Percentiles rank a stretch among this genome's conserved stretches.
These are phyloP conservation scores for Blastobotrys indianensis DNA, from an alignment of 1,139 yeast genomes.

Conservation along the genomic window DNA sequence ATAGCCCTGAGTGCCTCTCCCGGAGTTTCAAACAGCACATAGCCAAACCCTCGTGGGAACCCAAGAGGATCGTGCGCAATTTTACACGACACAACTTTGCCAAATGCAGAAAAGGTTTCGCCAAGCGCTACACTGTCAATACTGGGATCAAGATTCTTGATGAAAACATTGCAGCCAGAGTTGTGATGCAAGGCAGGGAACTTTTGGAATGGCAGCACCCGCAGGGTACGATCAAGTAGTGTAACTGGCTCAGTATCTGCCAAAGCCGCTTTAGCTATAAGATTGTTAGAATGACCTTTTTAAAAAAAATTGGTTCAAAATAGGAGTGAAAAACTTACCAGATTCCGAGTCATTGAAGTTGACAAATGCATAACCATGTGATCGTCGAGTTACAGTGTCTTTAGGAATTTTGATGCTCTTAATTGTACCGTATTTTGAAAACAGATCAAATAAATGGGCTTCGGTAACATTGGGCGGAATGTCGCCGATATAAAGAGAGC, in stretches of 20 bases:
- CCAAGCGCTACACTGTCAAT: conserved; percentile 55
- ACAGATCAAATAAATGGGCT: conserved; percentile 75
- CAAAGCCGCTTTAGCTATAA: conserved; percentile 67
- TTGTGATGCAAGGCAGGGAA: conserved; percentile 62
- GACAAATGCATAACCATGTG: conserved; percentile 90
- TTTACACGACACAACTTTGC: conserved; percentile 49
- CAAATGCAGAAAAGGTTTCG: conserved; percentile 67
- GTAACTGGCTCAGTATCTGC: conserved; percentile 74
- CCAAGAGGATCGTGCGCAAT: conserved; percentile 51
- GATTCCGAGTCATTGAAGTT: conserved; percentile 74
- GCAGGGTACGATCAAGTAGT: conserved; percentile 80
- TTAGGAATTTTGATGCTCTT: conserved; percentile 88
- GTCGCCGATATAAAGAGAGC: conserved; percentile 83
- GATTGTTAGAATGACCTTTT: no score
- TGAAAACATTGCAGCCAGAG: conserved; percentile 24
- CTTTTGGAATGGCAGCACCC: conserved; percentile 93
- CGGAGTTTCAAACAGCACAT: conserved; percentile 55
- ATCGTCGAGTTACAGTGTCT: conserved; percentile 80
- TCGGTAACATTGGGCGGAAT: conserved; percentile 77
- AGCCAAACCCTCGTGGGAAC: conserved; percentile 59
- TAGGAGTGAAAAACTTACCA: conserved; percentile 12
- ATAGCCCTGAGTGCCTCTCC: conserved; percentile 69
- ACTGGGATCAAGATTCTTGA: conserved; percentile 56
- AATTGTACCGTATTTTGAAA: conserved; percentile 79
- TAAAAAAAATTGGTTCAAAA: no score